Evolutionary conservation across 768 basidiomycete species (phyloP), one percentile per base, ranked within the genome.

Genomic region (Mycena kentingensis): DNA sequence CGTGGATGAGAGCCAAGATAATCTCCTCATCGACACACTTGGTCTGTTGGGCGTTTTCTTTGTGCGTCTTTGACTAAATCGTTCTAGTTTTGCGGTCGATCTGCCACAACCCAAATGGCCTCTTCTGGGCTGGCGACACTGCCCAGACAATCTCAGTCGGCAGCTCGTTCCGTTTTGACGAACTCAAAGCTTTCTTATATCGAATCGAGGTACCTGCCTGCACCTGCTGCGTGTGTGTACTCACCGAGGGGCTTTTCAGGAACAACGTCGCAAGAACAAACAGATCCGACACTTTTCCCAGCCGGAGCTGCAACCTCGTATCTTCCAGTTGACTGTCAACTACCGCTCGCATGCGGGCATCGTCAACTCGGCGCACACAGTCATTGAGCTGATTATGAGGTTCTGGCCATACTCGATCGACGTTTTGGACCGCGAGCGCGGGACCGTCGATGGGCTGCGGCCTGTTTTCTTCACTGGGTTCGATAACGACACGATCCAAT

Each of bases 51-150:
- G 31, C 10, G 10, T 8, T 37, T 10, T 37, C 7, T 24, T 24
- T 24, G 11, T 27, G 8, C 5, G 29, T 19, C 22, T 24, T 29
- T 24, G 15, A 2, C 22, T 26, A 5, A 46, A 22, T 12, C n/a
- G 2, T 13, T 6, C 19, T 51, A 89, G 88, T 90, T 3, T 65
- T 90, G 37, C 71, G 86, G 25, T 71, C 72, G 0, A 63, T 90
- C n/a, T 88, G 85, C 54, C 66, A 66, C 11, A 88, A 88, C 60
- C 76, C 80, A 0, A 70, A 86, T 46, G 87, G 88, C 0, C 66
- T 88, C n/a, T 85, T 90, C 56, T 89, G 86, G 85, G 88, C 87
- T 2, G 88, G 89, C 0, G 88, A 90, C 61, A 89, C 88, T 0
- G 87, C 88, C 0, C 88, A 90, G 57, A 87, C 88, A 0, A 90